Base-by-base conservation (phyloP, 2,329 filamentous ascomycete species). In the Lachnellula willkommii region DNA sequence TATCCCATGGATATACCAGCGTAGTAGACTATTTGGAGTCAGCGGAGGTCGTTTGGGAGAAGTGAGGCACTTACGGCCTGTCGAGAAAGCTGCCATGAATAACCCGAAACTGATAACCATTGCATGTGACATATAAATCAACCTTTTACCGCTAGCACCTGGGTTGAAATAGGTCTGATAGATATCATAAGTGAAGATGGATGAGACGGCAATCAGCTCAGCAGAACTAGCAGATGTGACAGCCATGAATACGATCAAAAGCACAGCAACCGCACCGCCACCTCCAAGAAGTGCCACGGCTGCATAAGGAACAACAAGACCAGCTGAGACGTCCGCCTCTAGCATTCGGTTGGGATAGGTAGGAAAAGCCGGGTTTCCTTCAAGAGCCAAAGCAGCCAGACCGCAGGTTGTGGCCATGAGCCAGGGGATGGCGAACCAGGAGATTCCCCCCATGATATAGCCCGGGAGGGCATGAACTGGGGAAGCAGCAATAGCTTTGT, bases 371-470 rank as follows among this genome's bases (percentile, higher is more conserved):
- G 83, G 86, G 63, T 82, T 87, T 61, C 77, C 83, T 70, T 96
- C 90, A 1, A 96, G 79, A 0, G 90, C 88, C 7, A 96, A 77
- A 3, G 88, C 90, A 1, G 88, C 81, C 6, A 96, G 79, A 35
- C 91, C 91, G 84, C 95, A 89, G 1, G 91, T 95, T 0, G 89
- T 96, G 1, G 91, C 90, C 2, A 85, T 88, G 9, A 95, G 78
- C 88, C 89, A 95, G 0, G 92, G 92, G 52, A 96, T 95, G 1
- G 91, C 91, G 64, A 96, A 96, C 91, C 91, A 96, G 50, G 83
- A 85, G 1, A 95, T 79, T 22, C 92, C 91, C 5, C 91, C 91
- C 59, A 68, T 68, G 49, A 96, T 86, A 68, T 96, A 96, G 17
- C 91, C 91, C 0, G 91, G 91, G 2, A 96, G 81, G 0, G 91